Evolutionary conservation across 139 green algal genomes (phyloP), one percentile per base, ranked within the genome.

Genomic region (Pleodorina starrii): DNA sequence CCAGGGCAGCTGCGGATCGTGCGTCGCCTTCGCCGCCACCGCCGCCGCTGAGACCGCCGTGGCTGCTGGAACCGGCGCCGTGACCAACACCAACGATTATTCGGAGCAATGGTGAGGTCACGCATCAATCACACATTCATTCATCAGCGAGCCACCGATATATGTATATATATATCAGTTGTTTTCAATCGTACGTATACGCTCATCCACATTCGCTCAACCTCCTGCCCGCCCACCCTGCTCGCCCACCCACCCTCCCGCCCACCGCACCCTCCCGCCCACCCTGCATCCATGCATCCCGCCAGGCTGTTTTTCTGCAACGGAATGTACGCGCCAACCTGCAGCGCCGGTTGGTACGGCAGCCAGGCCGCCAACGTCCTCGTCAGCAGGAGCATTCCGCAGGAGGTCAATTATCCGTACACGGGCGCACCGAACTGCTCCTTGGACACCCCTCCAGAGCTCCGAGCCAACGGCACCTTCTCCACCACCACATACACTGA

Each of bases 1-100:
- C 78, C 94, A 96, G 84, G 71, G 78, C 73, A 51, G 72, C 85
- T 96, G 94, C 87, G 94, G 94, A 2, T 94, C 90, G 17, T 96
- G 94, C 89, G 96, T 93, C 87, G 82, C 94, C 0, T 96, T 96
- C 46, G 59, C 80, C 27, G 40, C 43, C 38, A 38, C 32, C 0
- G 80, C 40, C 1, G 29, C 43, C 1, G 80, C 80, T 2, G 80
- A 86, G 80, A 40, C 59, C 0, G 40, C 54, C 2, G 60, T 86
- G 0, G 80, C 38, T 32, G 5, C 32, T 23, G 44, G 9, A 11
- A 44, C 4, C 1, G 11, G 21, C 1, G 50, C 12, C 2, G 5
- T n/a, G 5, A 35, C 21, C 76, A 84, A 84, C 44, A 71, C 48
- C 21, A 69, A 71, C 19, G 76, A 84, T 48, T 69, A 50, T 32